A percentile compares a stretch with the other conserved stretches of the same genome.
phyloP scores from a whole-genome alignment of 1,139 yeast genomes.

The Meyerozyma sp. region DNA sequence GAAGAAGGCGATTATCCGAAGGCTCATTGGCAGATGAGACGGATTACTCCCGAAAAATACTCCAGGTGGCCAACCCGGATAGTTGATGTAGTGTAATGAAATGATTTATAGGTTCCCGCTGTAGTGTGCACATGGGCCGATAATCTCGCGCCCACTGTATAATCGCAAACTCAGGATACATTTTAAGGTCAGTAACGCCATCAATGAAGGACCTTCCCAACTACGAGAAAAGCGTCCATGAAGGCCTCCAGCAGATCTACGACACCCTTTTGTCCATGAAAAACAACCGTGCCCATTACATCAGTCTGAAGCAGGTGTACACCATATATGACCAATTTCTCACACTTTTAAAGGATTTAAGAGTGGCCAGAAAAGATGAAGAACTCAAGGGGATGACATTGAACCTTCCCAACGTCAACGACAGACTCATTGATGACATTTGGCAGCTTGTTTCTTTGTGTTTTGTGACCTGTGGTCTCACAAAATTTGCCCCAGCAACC shows the following conservation, averaged over 20 bases:
- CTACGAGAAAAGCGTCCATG: slow-evolving; percentile 48
- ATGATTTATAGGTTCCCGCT: not conserved
- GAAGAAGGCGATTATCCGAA: slow-evolving; percentile 67
- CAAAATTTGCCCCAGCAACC: slow-evolving; percentile 88
- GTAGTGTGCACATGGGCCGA: slow-evolving; percentile 2
- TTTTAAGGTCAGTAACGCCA: not conserved
- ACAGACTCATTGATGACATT: slow-evolving; percentile 76
- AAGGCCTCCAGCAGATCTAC: slow-evolving; percentile 44
- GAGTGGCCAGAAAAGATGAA: slow-evolving; percentile 42
- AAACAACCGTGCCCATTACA: slow-evolving; percentile 57
- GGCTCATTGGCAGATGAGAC: slow-evolving; percentile 77
- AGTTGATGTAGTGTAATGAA: slow-evolving; percentile 1
- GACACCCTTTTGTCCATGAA: slow-evolving; percentile 50
- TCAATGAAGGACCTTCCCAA: slow-evolving; percentile 11
- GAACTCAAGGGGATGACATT: slow-evolving; percentile 42
- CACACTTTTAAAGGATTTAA: slow-evolving; percentile 44
- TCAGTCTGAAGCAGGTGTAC: slow-evolving; percentile 61
- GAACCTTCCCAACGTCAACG: slow-evolving; percentile 45
- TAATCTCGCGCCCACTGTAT: not conserved
- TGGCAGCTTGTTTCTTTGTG: slow-evolving; percentile 83
- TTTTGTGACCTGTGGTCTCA: slow-evolving; percentile 85
- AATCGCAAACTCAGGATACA: not conserved
- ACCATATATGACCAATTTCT: slow-evolving; percentile 50
- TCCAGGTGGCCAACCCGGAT: slow-evolving; percentile 75
- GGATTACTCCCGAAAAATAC: slow-evolving; percentile 67